Conservation (phyloP, 2,329 filamentous ascomycete genomes). For the Hymenoscyphus scutula region DNA sequence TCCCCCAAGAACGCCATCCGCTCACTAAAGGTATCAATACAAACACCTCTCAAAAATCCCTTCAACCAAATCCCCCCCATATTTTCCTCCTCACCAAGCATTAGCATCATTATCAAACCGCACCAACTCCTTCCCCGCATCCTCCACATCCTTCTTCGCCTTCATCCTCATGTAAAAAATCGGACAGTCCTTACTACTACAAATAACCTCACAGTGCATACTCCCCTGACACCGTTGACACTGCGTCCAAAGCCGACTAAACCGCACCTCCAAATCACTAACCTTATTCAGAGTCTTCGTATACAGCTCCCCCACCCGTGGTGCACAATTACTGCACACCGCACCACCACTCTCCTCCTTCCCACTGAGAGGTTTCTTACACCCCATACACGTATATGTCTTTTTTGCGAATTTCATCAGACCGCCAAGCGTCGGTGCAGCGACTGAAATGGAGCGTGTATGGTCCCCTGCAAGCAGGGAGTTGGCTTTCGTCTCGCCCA, state of each 20-base stretch:
- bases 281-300: conserved; percentile 85
- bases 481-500: conserved; percentile 87
- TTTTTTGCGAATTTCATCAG: conserved; percentile 99
- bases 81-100: conserved; percentile 41
- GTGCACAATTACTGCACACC: conserved; percentile 82
- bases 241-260: conserved; percentile 93
- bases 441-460: conserved; percentile 90
- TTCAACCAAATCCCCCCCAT: too few species aligned
- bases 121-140: conserved; percentile 83
- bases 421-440: conserved; percentile 85
- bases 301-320: conserved; percentile 87
- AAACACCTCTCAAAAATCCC: background rate
- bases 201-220: conserved; percentile 98
- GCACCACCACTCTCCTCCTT: conserved; percentile 80
- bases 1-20: background rate
- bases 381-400: conserved; percentile 97
- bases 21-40: background rate
- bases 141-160: conserved; percentile 97
- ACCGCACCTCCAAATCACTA: conserved; percentile 88
- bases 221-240: conserved; percentile 97
- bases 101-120: conserved; percentile 86
- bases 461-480: conserved; percentile 88
- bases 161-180: conserved; percentile 99
- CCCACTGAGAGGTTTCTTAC: conserved; percentile 88
- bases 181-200: conserved; percentile 91